These are phyloP conservation scores for Chrysochromulina tobinii DNA, from an alignment of 78 protist species.

Conservation along the genomic window DNA sequence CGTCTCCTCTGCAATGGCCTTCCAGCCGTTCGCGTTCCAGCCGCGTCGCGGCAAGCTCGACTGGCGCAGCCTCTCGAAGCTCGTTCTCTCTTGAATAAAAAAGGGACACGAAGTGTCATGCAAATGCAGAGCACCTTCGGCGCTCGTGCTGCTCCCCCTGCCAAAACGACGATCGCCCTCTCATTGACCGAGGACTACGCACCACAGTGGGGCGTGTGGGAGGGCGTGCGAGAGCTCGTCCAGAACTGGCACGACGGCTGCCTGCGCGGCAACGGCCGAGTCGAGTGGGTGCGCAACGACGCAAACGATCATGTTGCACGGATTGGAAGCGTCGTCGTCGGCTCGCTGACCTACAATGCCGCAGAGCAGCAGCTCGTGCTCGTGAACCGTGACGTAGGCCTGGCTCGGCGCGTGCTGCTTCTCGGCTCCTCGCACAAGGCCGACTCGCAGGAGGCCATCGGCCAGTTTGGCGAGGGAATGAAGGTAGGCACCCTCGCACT, in stretches of 20 bases:
- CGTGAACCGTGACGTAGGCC: neutral
- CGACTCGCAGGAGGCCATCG: neutral
- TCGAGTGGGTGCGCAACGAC: too few relatives aligned
- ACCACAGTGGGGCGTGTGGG: neutral
- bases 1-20: too few relatives aligned
- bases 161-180: too few relatives aligned
- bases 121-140: too few relatives aligned
- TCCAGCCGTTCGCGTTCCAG: too few relatives aligned
- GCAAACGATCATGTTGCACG: too few relatives aligned
- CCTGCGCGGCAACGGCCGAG: neutral
- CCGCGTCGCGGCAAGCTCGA: too few relatives aligned
- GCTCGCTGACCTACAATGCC: neutral
- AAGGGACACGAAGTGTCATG: too few relatives aligned
- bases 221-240: constrained; percentile 3
- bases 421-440: neutral
- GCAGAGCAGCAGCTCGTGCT: neutral
- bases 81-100: too few relatives aligned
- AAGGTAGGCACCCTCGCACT: neutral
- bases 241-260: constrained; percentile 12
- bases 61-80: too few relatives aligned
- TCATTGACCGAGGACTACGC: neutral
- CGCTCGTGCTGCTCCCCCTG: too few relatives aligned
- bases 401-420: neutral
- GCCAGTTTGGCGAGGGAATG: neutral
- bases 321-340: too few relatives aligned